Conservation (phyloP, 495 filamentous ascomycete species). For the Diplogelasinospora grovesii region DNA sequence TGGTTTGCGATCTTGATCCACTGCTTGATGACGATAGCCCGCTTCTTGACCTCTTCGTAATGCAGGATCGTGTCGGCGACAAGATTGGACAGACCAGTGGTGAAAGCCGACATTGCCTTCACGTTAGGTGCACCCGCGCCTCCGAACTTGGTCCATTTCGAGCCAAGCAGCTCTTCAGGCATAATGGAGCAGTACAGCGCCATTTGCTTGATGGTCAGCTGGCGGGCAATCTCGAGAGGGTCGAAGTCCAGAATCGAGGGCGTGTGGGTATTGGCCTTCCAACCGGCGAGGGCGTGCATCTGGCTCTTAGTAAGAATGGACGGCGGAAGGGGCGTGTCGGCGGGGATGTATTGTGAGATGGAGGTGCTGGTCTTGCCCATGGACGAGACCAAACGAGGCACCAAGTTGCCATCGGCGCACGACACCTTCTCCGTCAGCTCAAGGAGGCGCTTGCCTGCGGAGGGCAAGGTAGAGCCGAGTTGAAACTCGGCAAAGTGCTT, state of each 20-base stretch:
- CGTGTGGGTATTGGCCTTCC: constrained; percentile 60
- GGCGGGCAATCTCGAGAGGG: constrained; percentile 82
- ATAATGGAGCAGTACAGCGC: constrained; percentile 87
- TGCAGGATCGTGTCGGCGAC: constrained; percentile 94
- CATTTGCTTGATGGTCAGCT: constrained; percentile 91
- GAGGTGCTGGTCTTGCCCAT: constrained; percentile 82
- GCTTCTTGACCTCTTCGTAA: constrained; percentile 81
- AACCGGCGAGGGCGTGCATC: constrained; percentile 60
- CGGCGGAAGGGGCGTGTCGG: constrained; percentile 63
- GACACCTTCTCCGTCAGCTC: constrained; percentile 82
- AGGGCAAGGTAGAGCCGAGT: constrained; percentile 60
- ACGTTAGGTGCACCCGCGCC: constrained; percentile 82
- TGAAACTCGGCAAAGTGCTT: constrained; percentile 68
- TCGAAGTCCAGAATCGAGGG: constrained; percentile 90
- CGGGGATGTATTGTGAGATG: constrained; percentile 57
- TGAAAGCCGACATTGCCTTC: constrained; percentile 86
- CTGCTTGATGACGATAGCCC: constrained; percentile 87
- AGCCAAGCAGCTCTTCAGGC: constrained; percentile 88
- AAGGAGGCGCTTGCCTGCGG: constrained; percentile 68
- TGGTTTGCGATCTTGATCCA: constrained; percentile 95
- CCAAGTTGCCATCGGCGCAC: constrained; percentile 62
- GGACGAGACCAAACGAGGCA: constrained; percentile 81
- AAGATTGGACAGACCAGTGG: constrained; percentile 84
- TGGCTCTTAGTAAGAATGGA: constrained; percentile 72
- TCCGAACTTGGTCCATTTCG: constrained; percentile 85